A percentile compares a stretch with the other conserved stretches of the same genome.
Evolutionary conservation across 106 monocot genomes (phyloP).

Genomic region (Alisma plantagoaquatica): DNA sequence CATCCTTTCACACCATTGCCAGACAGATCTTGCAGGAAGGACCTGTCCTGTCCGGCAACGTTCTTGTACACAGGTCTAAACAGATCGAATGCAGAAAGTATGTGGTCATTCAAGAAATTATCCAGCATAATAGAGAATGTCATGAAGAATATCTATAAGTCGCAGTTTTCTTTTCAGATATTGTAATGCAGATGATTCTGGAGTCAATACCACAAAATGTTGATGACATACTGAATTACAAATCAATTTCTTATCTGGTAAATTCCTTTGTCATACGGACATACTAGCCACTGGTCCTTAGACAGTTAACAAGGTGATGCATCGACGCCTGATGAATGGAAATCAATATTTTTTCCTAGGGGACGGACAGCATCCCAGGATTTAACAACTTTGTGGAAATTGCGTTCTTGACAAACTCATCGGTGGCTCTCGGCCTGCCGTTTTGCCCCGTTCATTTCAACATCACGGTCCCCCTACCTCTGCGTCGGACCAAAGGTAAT

Average conservation of each 20-base stretch:
- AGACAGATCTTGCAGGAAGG: neutral
- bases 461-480: neutral
- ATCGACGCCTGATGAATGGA: no score
- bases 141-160: no score
- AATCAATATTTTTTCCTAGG: conserved; percentile 24
- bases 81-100: conserved; percentile 18
- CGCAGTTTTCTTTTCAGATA: no score
- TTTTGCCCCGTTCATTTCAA: conserved; percentile 5
- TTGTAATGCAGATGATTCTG: no score
- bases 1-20: neutral
- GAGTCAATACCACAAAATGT: no score
- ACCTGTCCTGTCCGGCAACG: conserved; percentile 1
- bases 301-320: no score
- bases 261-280: no score
- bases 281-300: no score
- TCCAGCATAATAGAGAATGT: no score
- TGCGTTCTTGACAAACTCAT: conserved; percentile 14
- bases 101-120: no score
- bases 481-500: neutral
- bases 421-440: conserved; percentile 17
- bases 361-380: conserved; percentile 10
- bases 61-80: conserved; percentile 22
- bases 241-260: no score
- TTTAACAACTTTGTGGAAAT: conserved; percentile 21
- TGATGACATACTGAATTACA: no score